Conservation (phyloP, 2,329 filamentous ascomycete genomes). For the Emergomyces pasteurianus region DNA sequence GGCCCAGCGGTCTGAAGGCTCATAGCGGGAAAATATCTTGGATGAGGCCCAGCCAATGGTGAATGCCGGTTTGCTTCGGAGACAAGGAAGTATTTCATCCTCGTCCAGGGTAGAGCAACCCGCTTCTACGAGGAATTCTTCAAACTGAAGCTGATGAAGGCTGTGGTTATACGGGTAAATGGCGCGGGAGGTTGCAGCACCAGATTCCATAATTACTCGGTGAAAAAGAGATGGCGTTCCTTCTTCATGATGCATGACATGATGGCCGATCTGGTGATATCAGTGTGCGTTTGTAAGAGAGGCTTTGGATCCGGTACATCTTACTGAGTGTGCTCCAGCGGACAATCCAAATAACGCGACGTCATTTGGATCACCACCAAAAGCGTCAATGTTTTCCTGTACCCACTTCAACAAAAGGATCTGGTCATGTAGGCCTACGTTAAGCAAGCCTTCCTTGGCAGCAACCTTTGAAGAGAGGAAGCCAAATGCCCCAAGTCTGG, state of each 20-base stretch:
- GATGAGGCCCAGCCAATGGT: conserved; percentile 30
- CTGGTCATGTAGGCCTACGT: conserved; percentile 28
- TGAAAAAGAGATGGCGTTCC: conserved; percentile 28
- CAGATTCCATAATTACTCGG: conserved; percentile 36
- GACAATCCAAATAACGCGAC: conserved; percentile 30
- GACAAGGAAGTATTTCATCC: conserved; percentile 28
- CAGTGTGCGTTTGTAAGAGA: background rate
- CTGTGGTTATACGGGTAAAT: conserved; percentile 30
- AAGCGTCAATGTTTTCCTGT: conserved; percentile 18
- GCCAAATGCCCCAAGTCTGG: conserved; percentile 41
- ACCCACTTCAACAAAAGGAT: conserved; percentile 24
- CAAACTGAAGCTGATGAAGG: conserved; percentile 36
- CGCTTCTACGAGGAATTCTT: conserved; percentile 28
- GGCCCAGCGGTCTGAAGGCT: conserved; percentile 39
- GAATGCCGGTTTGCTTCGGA: conserved; percentile 29
- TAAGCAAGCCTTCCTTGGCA: conserved; percentile 41
- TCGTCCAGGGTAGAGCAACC: conserved; percentile 21
- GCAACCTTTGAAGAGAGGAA: conserved; percentile 51
- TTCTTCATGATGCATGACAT: conserved; percentile 43
- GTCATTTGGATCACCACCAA: conserved; percentile 20
- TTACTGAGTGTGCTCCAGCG: conserved; percentile 43
- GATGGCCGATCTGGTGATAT: conserved; percentile 50
- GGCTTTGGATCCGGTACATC: conserved; percentile 8
- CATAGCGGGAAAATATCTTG: conserved; percentile 35
- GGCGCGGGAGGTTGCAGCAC: conserved; percentile 36